Evolutionary conservation across 257 asterid species (phyloP).

Genomic region (Paraleonurus japonicus): DNA sequence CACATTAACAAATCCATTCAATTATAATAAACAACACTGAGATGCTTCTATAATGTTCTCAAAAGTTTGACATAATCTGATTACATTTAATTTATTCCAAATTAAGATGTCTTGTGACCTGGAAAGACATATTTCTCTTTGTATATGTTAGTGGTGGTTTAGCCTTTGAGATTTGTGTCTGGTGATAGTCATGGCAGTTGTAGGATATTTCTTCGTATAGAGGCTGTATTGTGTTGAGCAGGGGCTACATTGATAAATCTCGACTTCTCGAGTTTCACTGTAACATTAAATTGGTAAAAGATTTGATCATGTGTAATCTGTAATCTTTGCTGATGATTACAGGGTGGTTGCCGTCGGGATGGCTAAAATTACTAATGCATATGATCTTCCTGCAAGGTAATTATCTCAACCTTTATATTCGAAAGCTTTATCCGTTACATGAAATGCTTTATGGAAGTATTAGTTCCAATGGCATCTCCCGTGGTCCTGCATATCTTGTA

Average conservation of each 20-base stretch:
- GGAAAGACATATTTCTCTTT: too few relatives aligned
- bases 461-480: constrained; percentile 3
- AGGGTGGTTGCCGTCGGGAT: constrained; percentile 99
- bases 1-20: neutral
- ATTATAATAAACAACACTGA: neutral
- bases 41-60: constrained; percentile 1
- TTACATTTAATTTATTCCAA: neutral
- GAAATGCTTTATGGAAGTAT: constrained; percentile 15
- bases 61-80: neutral
- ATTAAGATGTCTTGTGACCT: neutral
- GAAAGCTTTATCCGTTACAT: constrained; percentile 5
- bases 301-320: constrained; percentile 6
- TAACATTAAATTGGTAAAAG: constrained; percentile 13
- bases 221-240: too few relatives aligned
- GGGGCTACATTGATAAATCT: too few relatives aligned
- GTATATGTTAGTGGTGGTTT: too few relatives aligned
- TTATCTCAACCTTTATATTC: constrained; percentile 11
- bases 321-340: constrained; percentile 30
- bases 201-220: too few relatives aligned
- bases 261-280: too few relatives aligned
- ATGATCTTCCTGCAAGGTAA: constrained; percentile 90
- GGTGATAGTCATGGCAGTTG: too few relatives aligned
- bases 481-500: neutral
- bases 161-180: too few relatives aligned
- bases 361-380: constrained; percentile 71